Evolutionary conservation across 306 rosid genomes (phyloP).

Genomic region (Fagus sylvatica): DNA sequence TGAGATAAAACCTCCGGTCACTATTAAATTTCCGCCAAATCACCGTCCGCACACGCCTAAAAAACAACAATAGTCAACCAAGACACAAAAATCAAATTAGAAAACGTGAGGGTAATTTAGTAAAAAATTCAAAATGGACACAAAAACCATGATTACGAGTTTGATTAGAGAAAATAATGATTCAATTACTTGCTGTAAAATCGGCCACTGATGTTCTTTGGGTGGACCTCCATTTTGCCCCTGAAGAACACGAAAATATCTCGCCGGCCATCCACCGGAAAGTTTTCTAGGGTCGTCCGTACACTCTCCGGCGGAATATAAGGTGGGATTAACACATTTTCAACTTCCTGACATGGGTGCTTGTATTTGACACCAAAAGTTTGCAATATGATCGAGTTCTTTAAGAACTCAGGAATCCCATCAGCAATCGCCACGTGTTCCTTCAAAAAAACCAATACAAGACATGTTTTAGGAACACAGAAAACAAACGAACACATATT

Average conservation of each 20-base stretch:
- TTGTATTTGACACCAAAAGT: slow-evolving; percentile 70
- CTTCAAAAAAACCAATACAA: slow-evolving; percentile 28
- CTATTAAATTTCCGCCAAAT: slow-evolving; percentile 72
- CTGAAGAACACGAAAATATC: slow-evolving; percentile 89
- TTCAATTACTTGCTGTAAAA: slow-evolving; percentile 88
- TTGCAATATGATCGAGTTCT: slow-evolving; percentile 75
- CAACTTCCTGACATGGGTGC: slow-evolving; percentile 89
- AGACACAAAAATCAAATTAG: neutral
- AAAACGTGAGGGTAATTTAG: slow-evolving; percentile 6
- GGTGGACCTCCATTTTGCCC: slow-evolving; percentile 95
- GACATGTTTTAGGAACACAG: neutral
- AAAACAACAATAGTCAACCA: neutral
- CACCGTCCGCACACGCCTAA: slow-evolving; percentile 72
- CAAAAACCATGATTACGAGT: neutral
- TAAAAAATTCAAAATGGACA: neutral
- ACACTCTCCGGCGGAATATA: slow-evolving; percentile 66
- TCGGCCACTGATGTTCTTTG: slow-evolving; percentile 87
- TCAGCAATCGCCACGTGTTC: slow-evolving; percentile 79
- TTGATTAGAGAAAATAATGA: slow-evolving; percentile 7
- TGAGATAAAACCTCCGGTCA: slow-evolving; percentile 70
- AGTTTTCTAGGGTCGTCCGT: slow-evolving; percentile 35
- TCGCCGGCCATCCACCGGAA: slow-evolving; percentile 51
- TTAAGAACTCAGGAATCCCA: slow-evolving; percentile 73
- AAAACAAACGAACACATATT: neutral
- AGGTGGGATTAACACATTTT: slow-evolving; percentile 87